Evolutionary conservation across 1,284 basidiomycete genomes (phyloP), one percentile per base, ranked within the genome.

Genomic region (Lentinula novae-zelandiae): DNA sequence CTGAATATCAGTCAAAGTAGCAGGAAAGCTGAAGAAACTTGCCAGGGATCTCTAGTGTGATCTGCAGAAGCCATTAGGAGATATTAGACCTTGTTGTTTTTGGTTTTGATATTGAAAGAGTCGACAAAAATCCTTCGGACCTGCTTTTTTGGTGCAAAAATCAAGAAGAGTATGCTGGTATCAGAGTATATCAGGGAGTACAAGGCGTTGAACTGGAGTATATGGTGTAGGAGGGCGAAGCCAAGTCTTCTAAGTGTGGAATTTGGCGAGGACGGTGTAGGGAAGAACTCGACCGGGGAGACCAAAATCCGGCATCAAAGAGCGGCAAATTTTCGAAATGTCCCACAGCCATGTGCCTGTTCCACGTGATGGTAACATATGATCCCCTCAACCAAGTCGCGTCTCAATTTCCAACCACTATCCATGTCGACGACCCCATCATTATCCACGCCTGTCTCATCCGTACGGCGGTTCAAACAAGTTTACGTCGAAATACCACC

Each of bases 41-140:
- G 89, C 94, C 93, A 96, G 67, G 93, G 94, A 77, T 96, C 93
- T 77, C 94, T 81, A 63, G 93, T 92, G 78, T 96, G 94, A 78
- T 96, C 94, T 73, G 91, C 90, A 79, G 91, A 88, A 44, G 93
- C 81, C 89, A 91, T 91, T 53, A 31, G 8, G n/a, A 33, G 33
- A 33, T 33, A 51, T 51, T 31, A 49, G 10, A 49, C 51, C 62
- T 66, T 62, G 57, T 46, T 58, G 61, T 57, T 61, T 63, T 65
- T 62, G 57, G 64, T 65, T 22, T 44, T 52, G 60, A 59, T 27
- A 38, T 4, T 42, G 39, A 39, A 13, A 34, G 49, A 58, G 17
- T 20, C 8, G 36, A 51, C n/a, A 15, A 10, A 46, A 7, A 15
- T 42, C 15, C 15, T 17, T 42, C 40, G 15, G 15, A n/a, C 40